A percentile compares a stretch with the other conserved stretches of the same genome.
Conservation (phyloP, 345 rosid species). For the Euphorbia lathyris region DNA sequence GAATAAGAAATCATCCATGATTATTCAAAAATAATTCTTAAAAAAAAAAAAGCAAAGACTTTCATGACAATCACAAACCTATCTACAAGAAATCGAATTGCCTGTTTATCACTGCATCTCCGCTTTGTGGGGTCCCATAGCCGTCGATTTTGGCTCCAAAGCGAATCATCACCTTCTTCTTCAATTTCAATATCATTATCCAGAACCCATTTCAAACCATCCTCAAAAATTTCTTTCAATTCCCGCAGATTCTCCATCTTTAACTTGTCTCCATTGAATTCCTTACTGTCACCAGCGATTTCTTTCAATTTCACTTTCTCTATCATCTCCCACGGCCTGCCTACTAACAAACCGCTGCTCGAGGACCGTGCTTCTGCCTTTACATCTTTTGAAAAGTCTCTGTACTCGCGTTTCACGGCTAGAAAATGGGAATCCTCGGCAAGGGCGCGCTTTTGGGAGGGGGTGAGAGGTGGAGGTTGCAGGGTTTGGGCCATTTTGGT, state of each 20-base stretch:
- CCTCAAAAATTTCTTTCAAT: constrained; percentile 63
- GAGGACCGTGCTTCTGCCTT: constrained; percentile 19
- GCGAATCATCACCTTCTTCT: constrained; percentile 20
- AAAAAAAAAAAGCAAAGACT: neutral
- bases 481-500: constrained; percentile 35
- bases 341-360: constrained; percentile 37
- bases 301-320: constrained; percentile 57
- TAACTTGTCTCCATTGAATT: constrained; percentile 38
- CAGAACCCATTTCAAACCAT: constrained; percentile 75
- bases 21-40: neutral
- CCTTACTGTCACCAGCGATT: constrained; percentile 46
- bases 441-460: constrained; percentile 40
- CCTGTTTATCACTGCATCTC: constrained; percentile 65
- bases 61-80: constrained; percentile 38
- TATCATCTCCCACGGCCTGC: constrained; percentile 89
- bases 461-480: constrained; percentile 35
- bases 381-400: constrained; percentile 45
- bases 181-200: constrained; percentile 71
- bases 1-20: constrained; percentile 4
- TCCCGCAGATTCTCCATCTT: constrained; percentile 59
- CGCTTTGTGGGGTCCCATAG: constrained; percentile 47
- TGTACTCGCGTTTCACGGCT: constrained; percentile 59
- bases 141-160: constrained; percentile 19
- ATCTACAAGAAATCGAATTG: constrained; percentile 61
- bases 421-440: constrained; percentile 52